A percentile compares a stretch with the other conserved stretches of the same genome.
Conservation (phyloP, 352 stramenopile species). For the Globisporangium nagaii region DNA sequence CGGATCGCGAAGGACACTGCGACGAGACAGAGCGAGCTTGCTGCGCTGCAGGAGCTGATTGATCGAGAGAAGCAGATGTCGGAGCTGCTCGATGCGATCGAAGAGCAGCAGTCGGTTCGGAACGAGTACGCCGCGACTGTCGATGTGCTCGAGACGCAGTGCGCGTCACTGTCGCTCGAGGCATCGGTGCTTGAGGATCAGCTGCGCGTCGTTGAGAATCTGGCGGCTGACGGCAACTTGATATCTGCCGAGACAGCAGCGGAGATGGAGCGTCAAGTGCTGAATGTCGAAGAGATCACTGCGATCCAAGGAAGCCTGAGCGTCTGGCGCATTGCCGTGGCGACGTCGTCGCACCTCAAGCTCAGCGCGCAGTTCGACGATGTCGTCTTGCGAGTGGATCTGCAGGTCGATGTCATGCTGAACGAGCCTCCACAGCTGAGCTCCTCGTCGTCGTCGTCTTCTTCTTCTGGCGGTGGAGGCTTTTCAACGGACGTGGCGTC, state of each 20-base stretch:
- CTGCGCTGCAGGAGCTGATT: conserved; percentile 60
- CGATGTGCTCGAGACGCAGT: conserved; percentile 48
- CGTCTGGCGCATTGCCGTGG: conserved; percentile 41
- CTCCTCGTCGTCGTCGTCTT: too few relatives aligned
- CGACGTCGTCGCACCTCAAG: conserved; percentile 37
- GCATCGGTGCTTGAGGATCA: conserved; percentile 59
- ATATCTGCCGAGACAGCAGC: conserved; percentile 13
- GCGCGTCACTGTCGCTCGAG: conserved; percentile 56
- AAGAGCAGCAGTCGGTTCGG: conserved; percentile 65
- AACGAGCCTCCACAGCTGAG: conserved; percentile 4
- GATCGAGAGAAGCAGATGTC: conserved; percentile 66
- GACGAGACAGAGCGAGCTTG: conserved; percentile 49
- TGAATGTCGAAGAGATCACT: conserved; percentile 45
- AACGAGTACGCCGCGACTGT: conserved; percentile 59
- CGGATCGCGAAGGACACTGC: conserved; percentile 25
- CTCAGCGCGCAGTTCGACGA: conserved; percentile 44
- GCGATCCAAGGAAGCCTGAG: conserved; percentile 45
- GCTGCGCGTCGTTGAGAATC: conserved; percentile 47
- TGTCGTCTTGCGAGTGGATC: conserved; percentile 35
- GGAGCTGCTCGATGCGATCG: conserved; percentile 65
- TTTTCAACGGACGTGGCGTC: conserved; percentile 21
- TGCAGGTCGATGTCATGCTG: conserved; percentile 30
- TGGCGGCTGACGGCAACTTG: conserved; percentile 15
- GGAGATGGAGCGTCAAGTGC: conserved; percentile 43
- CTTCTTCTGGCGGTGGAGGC: background rate